Conservation (phyloP, 306 rosid genomes). For the Lathyrus sativus region DNA sequence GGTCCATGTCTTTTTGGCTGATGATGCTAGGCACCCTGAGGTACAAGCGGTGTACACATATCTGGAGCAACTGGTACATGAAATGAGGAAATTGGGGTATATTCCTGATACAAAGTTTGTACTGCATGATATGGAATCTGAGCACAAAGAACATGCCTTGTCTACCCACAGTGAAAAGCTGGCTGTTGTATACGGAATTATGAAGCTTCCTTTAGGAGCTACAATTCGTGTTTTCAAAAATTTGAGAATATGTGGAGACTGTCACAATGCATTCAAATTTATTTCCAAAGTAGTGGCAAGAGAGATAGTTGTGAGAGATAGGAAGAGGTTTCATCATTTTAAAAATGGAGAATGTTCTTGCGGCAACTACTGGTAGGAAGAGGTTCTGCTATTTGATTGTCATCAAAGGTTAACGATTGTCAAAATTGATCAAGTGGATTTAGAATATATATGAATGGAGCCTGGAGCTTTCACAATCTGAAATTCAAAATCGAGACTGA, state of each 20-base stretch:
- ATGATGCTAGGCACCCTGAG: conserved; percentile 59
- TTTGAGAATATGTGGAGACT: conserved; percentile 52
- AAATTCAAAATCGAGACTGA: conserved; percentile 31
- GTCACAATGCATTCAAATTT: conserved; percentile 58
- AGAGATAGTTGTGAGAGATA: conserved; percentile 58
- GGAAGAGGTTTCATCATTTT: conserved; percentile 55
- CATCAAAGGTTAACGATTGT: conserved; percentile 21
- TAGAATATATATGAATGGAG: conserved; percentile 29
- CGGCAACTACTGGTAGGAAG: conserved; percentile 54
- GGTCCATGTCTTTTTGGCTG: conserved; percentile 57
- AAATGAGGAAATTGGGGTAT: conserved; percentile 55
- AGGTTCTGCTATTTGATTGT: conserved; percentile 31
- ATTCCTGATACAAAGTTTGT: conserved; percentile 55
- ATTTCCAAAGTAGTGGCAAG: conserved; percentile 50
- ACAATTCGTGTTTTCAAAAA: conserved; percentile 58
- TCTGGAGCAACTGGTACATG: conserved; percentile 48
- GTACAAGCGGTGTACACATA: conserved; percentile 51
- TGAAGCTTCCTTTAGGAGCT: conserved; percentile 56
- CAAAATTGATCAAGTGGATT: conserved; percentile 11
- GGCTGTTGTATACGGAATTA: conserved; percentile 56
- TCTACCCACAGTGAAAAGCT: conserved; percentile 59
- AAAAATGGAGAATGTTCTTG: conserved; percentile 57
- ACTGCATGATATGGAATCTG: conserved; percentile 56
- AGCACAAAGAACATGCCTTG: conserved; percentile 51
- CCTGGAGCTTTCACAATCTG: conserved; percentile 24